These are phyloP conservation scores for carrot (Daucus carota) DNA, from an alignment of 129 eudicot genomes.

Conservation along the genomic window DNA sequence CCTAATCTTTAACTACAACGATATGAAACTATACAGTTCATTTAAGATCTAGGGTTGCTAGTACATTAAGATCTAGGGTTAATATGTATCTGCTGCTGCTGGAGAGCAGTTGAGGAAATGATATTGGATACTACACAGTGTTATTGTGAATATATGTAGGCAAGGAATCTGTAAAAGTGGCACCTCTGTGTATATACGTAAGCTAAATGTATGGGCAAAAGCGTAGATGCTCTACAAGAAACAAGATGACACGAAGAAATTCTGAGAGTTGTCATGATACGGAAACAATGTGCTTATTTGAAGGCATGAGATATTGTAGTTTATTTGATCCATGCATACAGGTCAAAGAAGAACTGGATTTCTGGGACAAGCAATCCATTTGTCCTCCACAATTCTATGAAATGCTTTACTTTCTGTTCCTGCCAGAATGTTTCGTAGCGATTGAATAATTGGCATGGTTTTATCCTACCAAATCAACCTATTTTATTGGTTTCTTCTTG, in stretches of 20 bases:
- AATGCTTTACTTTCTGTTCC: conserved; percentile 2
- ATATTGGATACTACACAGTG: too few relatives aligned
- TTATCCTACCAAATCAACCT: background rate
- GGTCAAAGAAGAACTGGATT: background rate
- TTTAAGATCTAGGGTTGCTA: too few relatives aligned
- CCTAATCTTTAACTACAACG: too few relatives aligned
- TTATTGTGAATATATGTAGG: too few relatives aligned
- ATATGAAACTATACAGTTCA: too few relatives aligned
- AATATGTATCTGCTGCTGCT: too few relatives aligned
- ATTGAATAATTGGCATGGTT: background rate
- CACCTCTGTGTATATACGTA: background rate
- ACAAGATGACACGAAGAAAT: background rate
- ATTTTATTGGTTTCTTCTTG: background rate
- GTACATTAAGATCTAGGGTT: too few relatives aligned
- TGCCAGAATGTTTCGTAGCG: background rate
- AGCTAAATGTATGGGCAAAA: background rate
- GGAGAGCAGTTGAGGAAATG: too few relatives aligned
- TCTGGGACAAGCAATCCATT: conserved; percentile 2
- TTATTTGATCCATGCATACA: background rate
- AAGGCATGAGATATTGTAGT: background rate
- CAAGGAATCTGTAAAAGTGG: background rate
- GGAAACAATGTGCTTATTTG: conserved; percentile 5
- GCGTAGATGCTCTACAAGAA: background rate
- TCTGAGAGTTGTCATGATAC: background rate
- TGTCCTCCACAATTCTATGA: background rate